Conservation (phyloP, 2,329 filamentous ascomycete species). For the Botrytis galanthina region DNA sequence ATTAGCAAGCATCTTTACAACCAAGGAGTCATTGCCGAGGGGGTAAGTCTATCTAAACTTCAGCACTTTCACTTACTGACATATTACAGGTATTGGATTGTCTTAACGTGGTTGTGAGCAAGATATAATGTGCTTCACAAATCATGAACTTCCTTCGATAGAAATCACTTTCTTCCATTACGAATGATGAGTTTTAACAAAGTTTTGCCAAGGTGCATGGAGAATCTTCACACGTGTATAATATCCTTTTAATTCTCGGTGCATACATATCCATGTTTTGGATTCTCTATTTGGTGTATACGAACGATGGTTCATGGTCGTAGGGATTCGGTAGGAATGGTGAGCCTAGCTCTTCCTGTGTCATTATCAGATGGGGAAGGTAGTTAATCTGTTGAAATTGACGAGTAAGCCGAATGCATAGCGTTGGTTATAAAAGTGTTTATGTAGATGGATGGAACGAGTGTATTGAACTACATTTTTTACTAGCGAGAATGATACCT, state of each 20-base stretch:
- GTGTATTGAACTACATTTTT: neutral
- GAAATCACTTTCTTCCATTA: neutral
- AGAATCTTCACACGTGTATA: slow-evolving; percentile 19
- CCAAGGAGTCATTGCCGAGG: slow-evolving; percentile 48
- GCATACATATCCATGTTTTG: slow-evolving; percentile 18
- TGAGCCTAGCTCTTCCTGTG: neutral
- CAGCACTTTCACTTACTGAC: slow-evolving; percentile 9
- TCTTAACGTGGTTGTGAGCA: slow-evolving; percentile 31
- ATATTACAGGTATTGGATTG: slow-evolving; percentile 33
- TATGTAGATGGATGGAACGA: neutral
- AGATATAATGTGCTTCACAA: slow-evolving; percentile 29
- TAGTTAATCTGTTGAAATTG: neutral
- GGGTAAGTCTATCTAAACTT: slow-evolving; percentile 30
- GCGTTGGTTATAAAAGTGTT: neutral
- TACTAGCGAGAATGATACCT: neutral
- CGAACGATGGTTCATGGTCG: neutral
- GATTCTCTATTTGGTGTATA: slow-evolving; percentile 15
- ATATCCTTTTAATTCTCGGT: slow-evolving; percentile 19
- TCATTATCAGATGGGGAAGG: neutral
- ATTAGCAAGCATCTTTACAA: slow-evolving; percentile 64
- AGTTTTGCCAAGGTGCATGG: slow-evolving; percentile 11
- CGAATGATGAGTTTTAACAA: slow-evolving; percentile 19
- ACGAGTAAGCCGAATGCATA: neutral
- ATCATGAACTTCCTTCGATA: neutral
- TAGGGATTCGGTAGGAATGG: neutral